These are phyloP conservation scores for Leccinum incarnatum DNA, from an alignment of 768 basidiomycete species.

Conservation along the genomic window DNA sequence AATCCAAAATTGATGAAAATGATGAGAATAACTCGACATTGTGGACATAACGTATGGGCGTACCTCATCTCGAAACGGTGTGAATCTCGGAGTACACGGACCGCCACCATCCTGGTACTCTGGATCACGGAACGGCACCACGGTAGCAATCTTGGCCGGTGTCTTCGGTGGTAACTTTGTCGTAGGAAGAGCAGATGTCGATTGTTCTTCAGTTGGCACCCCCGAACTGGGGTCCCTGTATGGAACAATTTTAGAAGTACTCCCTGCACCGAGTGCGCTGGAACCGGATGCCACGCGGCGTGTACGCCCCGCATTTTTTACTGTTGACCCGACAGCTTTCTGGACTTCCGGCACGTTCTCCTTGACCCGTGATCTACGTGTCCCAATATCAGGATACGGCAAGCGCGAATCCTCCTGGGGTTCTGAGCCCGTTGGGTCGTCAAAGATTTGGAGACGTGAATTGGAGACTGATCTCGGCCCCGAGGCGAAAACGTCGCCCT, in stretches of 20 bases:
- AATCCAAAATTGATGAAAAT: background rate
- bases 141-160: slow-evolving; percentile 31
- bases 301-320: slow-evolving; percentile 59
- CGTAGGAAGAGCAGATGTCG: slow-evolving; percentile 33
- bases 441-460: slow-evolving; percentile 62
- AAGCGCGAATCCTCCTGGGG: slow-evolving; percentile 42
- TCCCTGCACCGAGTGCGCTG: slow-evolving; percentile 16
- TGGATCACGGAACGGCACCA: slow-evolving; percentile 43
- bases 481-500: slow-evolving; percentile 31
- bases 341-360: slow-evolving; percentile 73
- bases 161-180: slow-evolving; percentile 33
- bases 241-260: slow-evolving; percentile 56
- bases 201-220: slow-evolving; percentile 26
- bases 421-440: slow-evolving; percentile 62
- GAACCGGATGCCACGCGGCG: slow-evolving; percentile 48
- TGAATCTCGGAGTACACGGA: slow-evolving; percentile 57
- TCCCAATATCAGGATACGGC: slow-evolving; percentile 70
- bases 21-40: slow-evolving; percentile 9
- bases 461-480: slow-evolving; percentile 45
- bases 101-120: slow-evolving; percentile 22
- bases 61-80: slow-evolving; percentile 74
- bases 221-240: slow-evolving; percentile 60
- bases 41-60: slow-evolving; percentile 21
- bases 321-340: slow-evolving; percentile 63
- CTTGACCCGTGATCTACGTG: slow-evolving; percentile 74